These are phyloP conservation scores for Schizopora paradoxa DNA, from an alignment of 1,284 basidiomycete species.

Conservation along the genomic window DNA sequence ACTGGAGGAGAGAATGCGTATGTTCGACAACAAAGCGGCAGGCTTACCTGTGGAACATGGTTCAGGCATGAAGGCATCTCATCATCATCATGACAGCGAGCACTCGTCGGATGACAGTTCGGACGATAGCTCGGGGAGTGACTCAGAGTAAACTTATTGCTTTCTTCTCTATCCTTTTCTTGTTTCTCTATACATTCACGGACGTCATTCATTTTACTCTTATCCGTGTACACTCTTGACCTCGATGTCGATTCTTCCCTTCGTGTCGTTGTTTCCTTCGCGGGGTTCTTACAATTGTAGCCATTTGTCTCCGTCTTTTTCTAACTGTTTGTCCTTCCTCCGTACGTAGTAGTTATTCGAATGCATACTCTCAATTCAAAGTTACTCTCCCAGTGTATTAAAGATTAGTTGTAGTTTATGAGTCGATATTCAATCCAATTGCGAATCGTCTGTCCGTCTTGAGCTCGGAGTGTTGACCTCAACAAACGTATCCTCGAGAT, in stretches of 20 bases:
- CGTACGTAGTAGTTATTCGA: no score
- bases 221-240: no score
- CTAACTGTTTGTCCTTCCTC: no score
- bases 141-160: conserved; percentile 57
- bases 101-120: conserved; percentile 74
- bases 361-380: no score
- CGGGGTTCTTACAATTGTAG: not conserved
- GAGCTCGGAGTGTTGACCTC: no score
- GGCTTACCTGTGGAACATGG: conserved; percentile 27
- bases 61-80: conserved; percentile 28
- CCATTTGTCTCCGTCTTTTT: conserved; percentile 1
- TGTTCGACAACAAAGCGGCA: conserved; percentile 54
- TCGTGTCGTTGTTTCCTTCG: not conserved
- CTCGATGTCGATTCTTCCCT: not conserved
- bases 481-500: no score
- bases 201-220: conserved; percentile 8
- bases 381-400: no score
- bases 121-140: conserved; percentile 70
- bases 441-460: no score
- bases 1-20: conserved; percentile 75
- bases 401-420: no score
- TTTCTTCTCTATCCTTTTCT: conserved; percentile 10
- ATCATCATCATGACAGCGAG: conserved; percentile 54
- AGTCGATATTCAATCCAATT: no score
- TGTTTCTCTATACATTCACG: not conserved